phyloP scores from a whole-genome alignment of 345 rosid genomes.

The Populus simonii region DNA sequence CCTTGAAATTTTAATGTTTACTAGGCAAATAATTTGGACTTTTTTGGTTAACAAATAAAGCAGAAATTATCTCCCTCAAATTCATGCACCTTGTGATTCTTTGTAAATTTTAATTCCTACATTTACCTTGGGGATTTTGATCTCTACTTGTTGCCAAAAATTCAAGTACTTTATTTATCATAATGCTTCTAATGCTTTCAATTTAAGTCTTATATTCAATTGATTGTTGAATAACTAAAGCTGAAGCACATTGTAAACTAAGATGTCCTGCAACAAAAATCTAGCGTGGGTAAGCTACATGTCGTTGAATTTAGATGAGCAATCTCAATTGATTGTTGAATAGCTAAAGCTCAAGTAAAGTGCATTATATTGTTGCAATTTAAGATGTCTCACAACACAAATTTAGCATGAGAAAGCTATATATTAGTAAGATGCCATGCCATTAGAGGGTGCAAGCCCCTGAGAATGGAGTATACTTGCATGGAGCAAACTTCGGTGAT shows the following conservation, averaged over 20 bases:
- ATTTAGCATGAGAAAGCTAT: neutral
- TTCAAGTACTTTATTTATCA: neutral
- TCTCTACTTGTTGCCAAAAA: neutral
- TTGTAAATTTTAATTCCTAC: neutral
- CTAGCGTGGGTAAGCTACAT: no score
- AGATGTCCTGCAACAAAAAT: neutral
- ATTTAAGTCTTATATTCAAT: neutral
- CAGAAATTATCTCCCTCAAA: neutral
- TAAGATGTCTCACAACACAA: neutral
- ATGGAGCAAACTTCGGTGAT: neutral
- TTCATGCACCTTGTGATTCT: neutral
- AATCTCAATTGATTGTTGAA: neutral
- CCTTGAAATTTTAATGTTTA: neutral
- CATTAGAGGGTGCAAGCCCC: neutral
- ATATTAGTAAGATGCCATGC: neutral
- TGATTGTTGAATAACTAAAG: neutral
- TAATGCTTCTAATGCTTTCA: neutral
- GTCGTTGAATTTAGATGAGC: neutral
- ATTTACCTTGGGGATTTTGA: neutral
- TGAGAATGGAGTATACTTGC: neutral
- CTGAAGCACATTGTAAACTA: neutral
- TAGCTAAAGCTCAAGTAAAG: neutral
- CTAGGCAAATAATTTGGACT: neutral
- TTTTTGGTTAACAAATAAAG: neutral
- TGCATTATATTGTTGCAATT: neutral